Evolutionary conservation across 78 protist species (phyloP), one percentile per base, ranked within the genome.

Genomic region (Cavenderia fasciculata): DNA sequence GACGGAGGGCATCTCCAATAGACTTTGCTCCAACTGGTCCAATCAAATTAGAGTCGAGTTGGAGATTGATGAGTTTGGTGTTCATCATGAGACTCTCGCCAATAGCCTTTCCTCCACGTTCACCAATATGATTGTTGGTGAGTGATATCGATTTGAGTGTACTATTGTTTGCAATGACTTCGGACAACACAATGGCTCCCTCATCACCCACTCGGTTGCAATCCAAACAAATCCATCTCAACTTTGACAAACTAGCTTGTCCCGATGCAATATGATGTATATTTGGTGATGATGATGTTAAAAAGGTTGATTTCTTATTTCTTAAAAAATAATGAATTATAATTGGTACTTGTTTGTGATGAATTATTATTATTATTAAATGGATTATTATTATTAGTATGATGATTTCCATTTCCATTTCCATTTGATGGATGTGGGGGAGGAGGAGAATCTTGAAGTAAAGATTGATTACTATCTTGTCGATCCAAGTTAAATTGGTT

Each of bases 151-250:
- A 16, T 57, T 74, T 40, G 0, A 74, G 3, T 5, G 84, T 38
- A 8, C 69, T 49, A 25, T 74, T 74, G 34, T 74, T 56, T 29
- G 84, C 14, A 56, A 74, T 74, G 14, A 57, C 46, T n/a, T 52
- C 54, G 2, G 84, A 29, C 4, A 74, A 36, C 7, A 21, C 59
- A 0, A 38, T 27, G 1, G 84, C 63, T 19, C 84, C 84, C 1
- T 38, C 57, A 19, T 74, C 84, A 11, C 84, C 84, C 38, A 74
- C 36, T 18, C 63, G 18, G 25, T 74, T 74, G 25, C 36, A 19
- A 57, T 74, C 84, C 34, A 74, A 54, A 10, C 29, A 38, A 21
- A 74, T 25, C 47, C 29, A 36, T 8, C 18, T 40, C 51, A 74
- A 57, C 19, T 56, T 74, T 5, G 84, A 74, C 1, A 74, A 46